Conservation (phyloP, 2,329 filamentous ascomycete species). For the Bipolaris zeicola region DNA sequence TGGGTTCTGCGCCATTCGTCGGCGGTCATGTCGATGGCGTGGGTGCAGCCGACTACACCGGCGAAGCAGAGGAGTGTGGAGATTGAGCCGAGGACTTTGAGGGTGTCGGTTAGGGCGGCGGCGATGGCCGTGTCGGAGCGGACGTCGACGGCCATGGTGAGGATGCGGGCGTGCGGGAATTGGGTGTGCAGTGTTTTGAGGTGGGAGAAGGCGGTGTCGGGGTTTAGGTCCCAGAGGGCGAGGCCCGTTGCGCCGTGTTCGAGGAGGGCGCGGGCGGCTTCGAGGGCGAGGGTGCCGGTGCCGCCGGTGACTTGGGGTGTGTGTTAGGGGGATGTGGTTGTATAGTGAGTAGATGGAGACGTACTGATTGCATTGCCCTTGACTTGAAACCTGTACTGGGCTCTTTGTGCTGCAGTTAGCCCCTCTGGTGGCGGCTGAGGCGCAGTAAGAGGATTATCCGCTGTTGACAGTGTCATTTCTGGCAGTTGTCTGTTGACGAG, state of each 20-base stretch:
- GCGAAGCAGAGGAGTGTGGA: slow-evolving; percentile 68
- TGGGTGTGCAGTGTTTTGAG: slow-evolving; percentile 56
- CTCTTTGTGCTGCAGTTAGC: slow-evolving; percentile 50
- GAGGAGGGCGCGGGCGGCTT: slow-evolving; percentile 65
- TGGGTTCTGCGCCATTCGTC: slow-evolving; percentile 67
- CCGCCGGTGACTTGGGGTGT: slow-evolving; percentile 64
- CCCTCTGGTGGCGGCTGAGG: slow-evolving; percentile 52
- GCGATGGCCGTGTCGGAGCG: slow-evolving; percentile 59
- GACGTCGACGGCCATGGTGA: slow-evolving; percentile 62
- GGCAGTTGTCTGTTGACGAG: slow-evolving; percentile 54
- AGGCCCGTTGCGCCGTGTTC: slow-evolving; percentile 69
- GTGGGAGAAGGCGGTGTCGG: slow-evolving; percentile 49
- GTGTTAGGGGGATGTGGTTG: not conserved
- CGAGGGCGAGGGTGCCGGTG: slow-evolving; percentile 66
- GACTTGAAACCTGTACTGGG: slow-evolving; percentile 57
- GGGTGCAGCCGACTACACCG: slow-evolving; percentile 68
- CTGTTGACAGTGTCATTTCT: slow-evolving; percentile 57
- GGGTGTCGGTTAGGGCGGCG: slow-evolving; percentile 45
- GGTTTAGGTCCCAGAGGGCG: slow-evolving; percentile 64
- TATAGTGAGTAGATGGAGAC: slow-evolving; percentile 23
- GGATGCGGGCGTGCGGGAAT: slow-evolving; percentile 62
- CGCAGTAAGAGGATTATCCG: slow-evolving; percentile 51
- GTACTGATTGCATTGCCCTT: slow-evolving; percentile 60
- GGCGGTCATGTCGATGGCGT: slow-evolving; percentile 64
- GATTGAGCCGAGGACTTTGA: slow-evolving; percentile 56